Evolutionary conservation across 2,329 filamentous ascomycete species (phyloP).

Genomic region (Penicillium paneum): DNA sequence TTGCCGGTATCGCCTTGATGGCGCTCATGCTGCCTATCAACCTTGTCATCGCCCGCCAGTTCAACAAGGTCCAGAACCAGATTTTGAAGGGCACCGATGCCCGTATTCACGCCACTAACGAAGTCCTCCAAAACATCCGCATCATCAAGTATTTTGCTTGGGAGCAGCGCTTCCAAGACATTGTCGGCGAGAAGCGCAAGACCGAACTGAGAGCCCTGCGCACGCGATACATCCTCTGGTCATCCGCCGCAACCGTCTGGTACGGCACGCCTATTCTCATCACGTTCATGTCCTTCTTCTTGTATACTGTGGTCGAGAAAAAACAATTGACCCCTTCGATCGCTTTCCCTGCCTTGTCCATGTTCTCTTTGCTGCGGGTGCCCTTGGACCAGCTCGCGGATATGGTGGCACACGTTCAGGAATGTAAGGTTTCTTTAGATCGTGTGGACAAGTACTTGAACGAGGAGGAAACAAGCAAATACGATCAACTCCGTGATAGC

Average conservation of each 20-base stretch:
- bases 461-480: slow-evolving; percentile 96
- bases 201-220: slow-evolving; percentile 75
- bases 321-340: slow-evolving; percentile 88
- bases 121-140: slow-evolving; percentile 92
- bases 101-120: slow-evolving; percentile 93
- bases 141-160: slow-evolving; percentile 99
- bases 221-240: slow-evolving; percentile 85
- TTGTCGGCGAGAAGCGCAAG: slow-evolving; percentile 83
- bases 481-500: slow-evolving; percentile 71
- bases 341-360: slow-evolving; percentile 91
- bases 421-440: slow-evolving; percentile 93
- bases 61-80: slow-evolving; percentile 79
- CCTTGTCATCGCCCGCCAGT: slow-evolving; percentile 79
- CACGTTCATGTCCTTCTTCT: slow-evolving; percentile 91
- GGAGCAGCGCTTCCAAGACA: slow-evolving; percentile 84
- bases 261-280: slow-evolving; percentile 93
- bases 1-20: slow-evolving; percentile 92
- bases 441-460: slow-evolving; percentile 91
- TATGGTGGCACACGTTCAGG: slow-evolving; percentile 97
- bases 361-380: slow-evolving; percentile 90
- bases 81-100: slow-evolving; percentile 94
- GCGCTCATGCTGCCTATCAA: slow-evolving; percentile 83
- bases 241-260: slow-evolving; percentile 88
- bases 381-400: slow-evolving; percentile 94
- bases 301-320: slow-evolving; percentile 86